Evolutionary conservation across 192 early-diverging fungal genomes (phyloP), one percentile per base, ranked within the genome.

Genomic region (Coemansia sp.): DNA sequence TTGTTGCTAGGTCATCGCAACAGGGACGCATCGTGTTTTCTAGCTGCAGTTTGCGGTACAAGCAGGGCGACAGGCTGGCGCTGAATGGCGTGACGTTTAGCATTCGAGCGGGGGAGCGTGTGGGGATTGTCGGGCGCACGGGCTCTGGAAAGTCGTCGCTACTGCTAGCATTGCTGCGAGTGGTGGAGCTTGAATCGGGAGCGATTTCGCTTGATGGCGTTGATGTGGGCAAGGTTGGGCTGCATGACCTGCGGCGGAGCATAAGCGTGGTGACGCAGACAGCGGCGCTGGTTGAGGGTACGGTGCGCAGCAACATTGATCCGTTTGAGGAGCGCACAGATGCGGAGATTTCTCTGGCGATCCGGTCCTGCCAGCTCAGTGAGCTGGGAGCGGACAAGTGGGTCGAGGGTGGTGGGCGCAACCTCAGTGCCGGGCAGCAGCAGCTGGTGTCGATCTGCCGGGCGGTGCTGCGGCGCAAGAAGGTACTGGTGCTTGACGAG

Each of bases 201-300:
- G 45, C 67, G 6, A 90, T 96, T 40, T 21, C 74, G 4, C 86
- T 96, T 36, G 94, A 94, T 78, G 89, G 87, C 6, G 74, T 91
- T 21, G 89, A 95, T 46, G 89, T 92, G 33, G 59, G 85, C 1
- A 73, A 81, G 13, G 71, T 95, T 40, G 91, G 92, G 21, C 65
- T 94, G 40, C 84, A 85, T 62, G 89, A 93, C 48, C 72, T 96
- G 44, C 91, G 94, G 6, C 83, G 79, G n/a, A 76, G 84, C 24
- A 70, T 96, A 54, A 89, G 90, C 24, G 91, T 93, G 40, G 92
- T 95, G 50, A 91, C 94, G 37, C 94, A 96, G 78, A 85, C 86
- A 5, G 75, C 86, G 2, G 79, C 64, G 48, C 44, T 87, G 56
- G 67, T 84, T 48, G 63, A 67, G 3, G 79, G 69, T 36, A 78